Conservation (phyloP, 2,329 filamentous ascomycete genomes). For the Trichophaea hybrida region DNA sequence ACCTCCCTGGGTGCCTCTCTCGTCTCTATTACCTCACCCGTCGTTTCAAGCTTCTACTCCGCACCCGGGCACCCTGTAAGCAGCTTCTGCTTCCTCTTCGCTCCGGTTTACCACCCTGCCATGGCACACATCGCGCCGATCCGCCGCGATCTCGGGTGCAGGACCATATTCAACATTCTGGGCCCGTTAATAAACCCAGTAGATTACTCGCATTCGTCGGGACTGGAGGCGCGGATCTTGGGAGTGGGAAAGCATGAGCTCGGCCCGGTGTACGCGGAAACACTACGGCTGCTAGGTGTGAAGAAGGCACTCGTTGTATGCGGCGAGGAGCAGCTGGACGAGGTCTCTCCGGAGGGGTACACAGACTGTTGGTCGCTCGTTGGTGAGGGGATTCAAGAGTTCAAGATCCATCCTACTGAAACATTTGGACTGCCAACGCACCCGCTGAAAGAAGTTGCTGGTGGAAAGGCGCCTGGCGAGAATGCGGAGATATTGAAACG, state of each 20-base stretch:
- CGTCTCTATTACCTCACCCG: constrained; percentile 54
- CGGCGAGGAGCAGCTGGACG: constrained; percentile 86
- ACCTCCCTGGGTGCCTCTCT: constrained; percentile 50
- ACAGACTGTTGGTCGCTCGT: constrained; percentile 77
- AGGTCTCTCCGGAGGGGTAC: constrained; percentile 77
- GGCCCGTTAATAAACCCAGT: constrained; percentile 86
- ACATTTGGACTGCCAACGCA: constrained; percentile 75
- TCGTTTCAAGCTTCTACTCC: constrained; percentile 50
- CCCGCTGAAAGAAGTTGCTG: constrained; percentile 61
- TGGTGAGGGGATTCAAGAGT: constrained; percentile 46
- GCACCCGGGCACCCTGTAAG: constrained; percentile 44
- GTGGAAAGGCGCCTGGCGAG: constrained; percentile 70
- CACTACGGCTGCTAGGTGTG: constrained; percentile 58
- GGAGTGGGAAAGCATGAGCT: constrained; percentile 80
- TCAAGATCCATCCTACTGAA: constrained; percentile 54
- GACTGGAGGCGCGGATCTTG: constrained; percentile 77
- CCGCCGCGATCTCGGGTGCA: constrained; percentile 75
- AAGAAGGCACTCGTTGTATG: constrained; percentile 83
- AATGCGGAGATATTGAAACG: constrained; percentile 73
- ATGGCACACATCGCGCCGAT: constrained; percentile 81
- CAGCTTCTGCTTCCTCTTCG: constrained; percentile 79
- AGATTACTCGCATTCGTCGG: constrained; percentile 42
- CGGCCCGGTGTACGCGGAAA: constrained; percentile 77
- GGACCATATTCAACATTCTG: constrained; percentile 94
- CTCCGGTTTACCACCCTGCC: constrained; percentile 88